phyloP scores from a whole-genome alignment of 148 eudicot genomes.

The Silene latifolia region DNA sequence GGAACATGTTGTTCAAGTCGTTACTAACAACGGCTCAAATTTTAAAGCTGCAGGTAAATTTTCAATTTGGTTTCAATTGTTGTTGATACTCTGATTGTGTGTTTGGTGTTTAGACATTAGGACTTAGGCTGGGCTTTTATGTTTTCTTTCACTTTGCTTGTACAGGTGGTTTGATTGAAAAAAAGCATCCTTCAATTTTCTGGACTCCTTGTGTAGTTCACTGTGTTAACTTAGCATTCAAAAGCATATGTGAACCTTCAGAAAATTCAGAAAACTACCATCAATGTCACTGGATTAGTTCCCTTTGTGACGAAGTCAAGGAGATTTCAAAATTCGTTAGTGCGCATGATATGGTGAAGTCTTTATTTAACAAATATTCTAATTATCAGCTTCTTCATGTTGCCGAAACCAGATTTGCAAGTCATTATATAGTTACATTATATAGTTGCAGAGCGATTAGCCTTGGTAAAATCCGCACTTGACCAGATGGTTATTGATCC shows the following conservation, averaged over 20 bases:
- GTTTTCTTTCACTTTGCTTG: too few species aligned
- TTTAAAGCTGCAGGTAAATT: neutral
- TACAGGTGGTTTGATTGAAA: neutral
- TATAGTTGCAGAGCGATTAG: neutral
- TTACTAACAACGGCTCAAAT: neutral
- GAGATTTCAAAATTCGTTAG: conserved; percentile 9
- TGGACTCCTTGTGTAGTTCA: conserved; percentile 19
- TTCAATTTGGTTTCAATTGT: too few species aligned
- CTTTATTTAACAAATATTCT: conserved; percentile 3
- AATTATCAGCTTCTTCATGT: neutral
- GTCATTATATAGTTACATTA: neutral
- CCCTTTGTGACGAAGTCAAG: neutral
- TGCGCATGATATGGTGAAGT: conserved; percentile 9
- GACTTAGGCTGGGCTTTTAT: too few species aligned
- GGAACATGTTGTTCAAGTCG: neutral
- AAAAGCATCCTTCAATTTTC: neutral
- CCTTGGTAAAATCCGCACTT: neutral
- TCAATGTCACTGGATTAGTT: neutral
- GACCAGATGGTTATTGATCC: conserved; percentile 17
- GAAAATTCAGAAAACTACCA: neutral
- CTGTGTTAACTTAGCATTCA: conserved; percentile 2
- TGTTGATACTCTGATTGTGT: too few species aligned
- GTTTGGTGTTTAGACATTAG: too few species aligned
- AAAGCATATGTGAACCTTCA: conserved; percentile 3
- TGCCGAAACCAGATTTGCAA: conserved; percentile 12